Evolutionary conservation across 257 asterid genomes (phyloP), one percentile per base, ranked within the genome.

Genomic region (Osmanthus fragrans): DNA sequence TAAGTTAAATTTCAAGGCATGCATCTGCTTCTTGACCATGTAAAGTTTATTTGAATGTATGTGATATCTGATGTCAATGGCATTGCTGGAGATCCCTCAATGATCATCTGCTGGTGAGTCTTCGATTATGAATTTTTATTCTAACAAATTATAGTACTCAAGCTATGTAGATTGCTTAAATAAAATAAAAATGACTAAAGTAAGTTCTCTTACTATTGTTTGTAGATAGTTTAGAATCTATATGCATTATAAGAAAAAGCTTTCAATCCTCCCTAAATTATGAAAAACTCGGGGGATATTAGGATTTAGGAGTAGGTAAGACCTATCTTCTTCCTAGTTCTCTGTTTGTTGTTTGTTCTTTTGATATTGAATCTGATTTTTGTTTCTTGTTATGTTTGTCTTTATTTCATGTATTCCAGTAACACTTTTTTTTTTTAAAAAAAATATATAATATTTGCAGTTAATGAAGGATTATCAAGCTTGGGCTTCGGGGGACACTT

Each of bases 401-500:
- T 49, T 10, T 67, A 23, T 39, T 34, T 10, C 27, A 47, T 36
- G 58, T 37, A 74, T 13, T 63, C 23, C 73, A 37, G 33, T 73
- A 27, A 58, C 29, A 13, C 13, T n/a, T 8, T 36, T 47, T 68
- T 15, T 29, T 47, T 69, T 15, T 25, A 25, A 25, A 25, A 25
- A 25, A 25, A 0, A 23, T n/a, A n/a, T n/a, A 73, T 56, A 70
- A 23, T 45, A 33, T 42, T 67, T 85, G 88, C 89, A 95, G 99
- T 87, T 95, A 49, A 90, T 80, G 80, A 93, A 90, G 92, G 99
- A 95, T 77, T 93, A 95, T 65, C 82, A 91, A 81, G 96, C 97
- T 69, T 93, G 99, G 99, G 98, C 98, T 70, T 85, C 98, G 7
- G 99, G 99, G 36, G 98, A 95, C 87, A 70, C 89, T 71, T 90